Base-by-base conservation (phyloP, 1,139 yeast genomes). In the Diutina pseudorugosa region DNA sequence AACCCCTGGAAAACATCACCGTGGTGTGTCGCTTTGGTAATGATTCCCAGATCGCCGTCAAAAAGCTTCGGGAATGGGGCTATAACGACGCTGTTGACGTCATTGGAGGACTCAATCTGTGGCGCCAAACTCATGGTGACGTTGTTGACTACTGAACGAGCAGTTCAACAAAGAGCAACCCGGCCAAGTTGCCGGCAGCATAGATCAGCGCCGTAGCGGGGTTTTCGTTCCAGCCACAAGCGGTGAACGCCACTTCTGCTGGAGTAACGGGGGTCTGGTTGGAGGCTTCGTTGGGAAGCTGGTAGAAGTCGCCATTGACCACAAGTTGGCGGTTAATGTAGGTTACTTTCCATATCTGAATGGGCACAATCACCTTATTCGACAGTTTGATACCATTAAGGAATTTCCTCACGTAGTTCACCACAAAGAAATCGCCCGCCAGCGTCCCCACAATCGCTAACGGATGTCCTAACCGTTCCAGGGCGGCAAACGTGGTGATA, bases 21-120 rank as follows among this genome's bases (percentile, higher is more conserved):
- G 82, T 86, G 0, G 72, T 91, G 16, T 93, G 99, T 65, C 76
- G 98, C 43, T 83, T 74, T 62, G 99, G 99, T 5, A 90, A 89
- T 64, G 98, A 93, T 64, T 91, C 98, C 0, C 93, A 88, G 61
- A 66, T 81, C 19, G 95, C 96, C 0, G 82, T 87, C 0, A 67
- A 72, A 55, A 68, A 74, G 51, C 65, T 93, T 51, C 80, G 77
- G 14, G 67, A 72, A 4, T 68, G 77, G 53, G 80, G 81, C 0
- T 67, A 76, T 23, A 54, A 62, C 0, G 68, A 79, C 16, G 89
- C 79, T 0, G 73, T 70, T 54, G 97, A 93, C 63, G 72, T 93
- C 5, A 70, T 65, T 14, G 98, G 98, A 1, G 98, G 98, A 0
- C 68, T 90, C 40, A 72, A 76, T 55, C 75, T 72, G 59, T 93